Percentiles rank a stretch among this genome's conserved stretches.
These are phyloP conservation scores for Kitagawia praeruptora DNA, from an alignment of 129 eudicot genomes.

Conservation along the genomic window DNA sequence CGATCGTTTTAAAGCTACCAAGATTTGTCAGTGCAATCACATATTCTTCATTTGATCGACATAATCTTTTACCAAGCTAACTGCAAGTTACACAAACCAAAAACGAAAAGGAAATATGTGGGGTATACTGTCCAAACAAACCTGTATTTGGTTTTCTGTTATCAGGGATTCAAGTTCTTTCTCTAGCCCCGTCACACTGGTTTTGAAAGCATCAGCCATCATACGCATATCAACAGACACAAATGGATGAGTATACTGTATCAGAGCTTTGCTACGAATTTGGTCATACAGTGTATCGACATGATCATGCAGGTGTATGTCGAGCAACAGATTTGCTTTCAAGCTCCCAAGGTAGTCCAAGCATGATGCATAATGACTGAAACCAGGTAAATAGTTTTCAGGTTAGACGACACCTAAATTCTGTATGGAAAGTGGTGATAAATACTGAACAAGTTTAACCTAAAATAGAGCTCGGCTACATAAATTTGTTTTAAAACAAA, in stretches of 20 bases:
- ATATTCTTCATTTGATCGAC: background rate
- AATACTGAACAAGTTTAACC: background rate
- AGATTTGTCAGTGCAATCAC: background rate
- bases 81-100: background rate
- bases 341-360: conserved; percentile 84
- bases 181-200: conserved; percentile 58
- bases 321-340: conserved; percentile 74
- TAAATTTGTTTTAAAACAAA: background rate
- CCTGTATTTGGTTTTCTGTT: conserved; percentile 88
- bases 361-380: conserved; percentile 92
- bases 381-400: conserved; percentile 2
- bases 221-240: conserved; percentile 83
- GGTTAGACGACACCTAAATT: background rate
- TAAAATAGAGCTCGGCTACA: background rate
- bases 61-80: background rate
- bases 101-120: background rate
- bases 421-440: background rate
- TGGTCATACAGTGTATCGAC: conserved; percentile 75
- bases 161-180: conserved; percentile 88
- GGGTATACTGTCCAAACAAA: conserved; percentile 11
- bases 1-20: background rate
- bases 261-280: conserved; percentile 89
- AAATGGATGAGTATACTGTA: conserved; percentile 89
- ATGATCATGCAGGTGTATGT: conserved; percentile 92
- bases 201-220: conserved; percentile 97